phyloP scores from a whole-genome alignment of 1,284 basidiomycete species.

The Erythrobasidium hasegawianum region DNA sequence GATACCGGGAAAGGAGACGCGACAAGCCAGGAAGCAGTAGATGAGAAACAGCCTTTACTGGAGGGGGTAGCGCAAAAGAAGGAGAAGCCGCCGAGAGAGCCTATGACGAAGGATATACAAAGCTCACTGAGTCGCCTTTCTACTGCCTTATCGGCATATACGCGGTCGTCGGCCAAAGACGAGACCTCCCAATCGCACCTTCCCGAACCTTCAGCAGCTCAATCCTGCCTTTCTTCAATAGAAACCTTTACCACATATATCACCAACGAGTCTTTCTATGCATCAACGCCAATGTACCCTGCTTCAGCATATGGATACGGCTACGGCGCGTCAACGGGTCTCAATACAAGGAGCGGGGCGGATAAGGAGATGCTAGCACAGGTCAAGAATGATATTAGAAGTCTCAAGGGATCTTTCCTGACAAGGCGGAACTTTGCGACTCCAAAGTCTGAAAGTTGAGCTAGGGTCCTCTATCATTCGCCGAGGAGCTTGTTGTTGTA shows the following conservation, averaged over 20 bases:
- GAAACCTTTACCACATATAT: conserved; percentile 23
- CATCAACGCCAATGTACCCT: conserved; percentile 21
- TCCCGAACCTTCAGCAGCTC: conserved; percentile 10
- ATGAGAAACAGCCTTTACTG: too few species aligned
- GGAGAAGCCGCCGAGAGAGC: neutral
- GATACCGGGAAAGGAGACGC: too few species aligned
- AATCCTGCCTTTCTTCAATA: conserved; percentile 9
- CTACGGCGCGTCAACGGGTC: conserved; percentile 5
- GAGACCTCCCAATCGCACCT: neutral
- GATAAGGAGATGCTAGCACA: conserved; percentile 27
- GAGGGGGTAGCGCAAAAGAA: conserved; percentile 14
- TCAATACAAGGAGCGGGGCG: conserved; percentile 20
- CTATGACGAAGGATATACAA: neutral
- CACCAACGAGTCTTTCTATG: conserved; percentile 31
- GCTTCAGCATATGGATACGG: conserved; percentile 20
- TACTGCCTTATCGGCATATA: neutral
- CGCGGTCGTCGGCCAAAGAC: too few species aligned
- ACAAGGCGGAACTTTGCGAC: conserved; percentile 32
- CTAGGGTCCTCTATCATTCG: too few species aligned
- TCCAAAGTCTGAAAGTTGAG: conserved; percentile 1
- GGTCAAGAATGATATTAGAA: conserved; percentile 32
- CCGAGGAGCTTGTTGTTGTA: too few species aligned
- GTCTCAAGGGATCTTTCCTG: conserved; percentile 27
- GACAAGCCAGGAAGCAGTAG: too few species aligned
- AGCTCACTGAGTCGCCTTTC: conserved; percentile 6